Evolutionary conservation across 2,329 filamentous ascomycete species (phyloP).

Genomic region (Onygenales sp.): DNA sequence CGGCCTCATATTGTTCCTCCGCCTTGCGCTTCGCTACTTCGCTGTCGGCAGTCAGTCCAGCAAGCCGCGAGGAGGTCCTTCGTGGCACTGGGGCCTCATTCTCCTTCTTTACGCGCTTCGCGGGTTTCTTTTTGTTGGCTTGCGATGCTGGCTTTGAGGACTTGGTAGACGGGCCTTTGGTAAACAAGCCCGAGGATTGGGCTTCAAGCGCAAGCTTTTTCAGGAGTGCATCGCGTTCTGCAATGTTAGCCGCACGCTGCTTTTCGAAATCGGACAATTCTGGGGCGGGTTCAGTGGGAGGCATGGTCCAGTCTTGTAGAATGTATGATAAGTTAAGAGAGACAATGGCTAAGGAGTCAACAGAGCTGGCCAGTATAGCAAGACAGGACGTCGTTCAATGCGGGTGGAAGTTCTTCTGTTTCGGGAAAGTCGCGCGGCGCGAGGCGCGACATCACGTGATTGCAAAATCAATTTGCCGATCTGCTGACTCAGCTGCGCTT

Average conservation of each 20-base stretch:
- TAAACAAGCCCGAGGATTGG: slow-evolving; percentile 59
- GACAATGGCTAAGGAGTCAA: background rate
- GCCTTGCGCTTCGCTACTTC: slow-evolving; percentile 61
- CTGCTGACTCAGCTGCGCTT: background rate
- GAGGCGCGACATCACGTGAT: slow-evolving; percentile 10
- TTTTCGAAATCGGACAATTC: slow-evolving; percentile 79
- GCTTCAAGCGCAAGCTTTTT: slow-evolving; percentile 63
- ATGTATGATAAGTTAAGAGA: background rate
- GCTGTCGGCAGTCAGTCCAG: slow-evolving; percentile 55
- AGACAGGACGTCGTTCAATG: background rate
- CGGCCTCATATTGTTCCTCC: slow-evolving; percentile 52
- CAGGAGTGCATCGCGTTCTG: slow-evolving; percentile 71
- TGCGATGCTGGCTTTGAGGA: slow-evolving; percentile 40
- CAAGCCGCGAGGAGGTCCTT: slow-evolving; percentile 52
- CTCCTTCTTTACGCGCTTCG: slow-evolving; percentile 54
- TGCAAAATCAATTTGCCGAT: background rate
- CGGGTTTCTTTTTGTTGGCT: slow-evolving; percentile 38
- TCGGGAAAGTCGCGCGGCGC: background rate
- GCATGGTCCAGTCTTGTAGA: background rate
- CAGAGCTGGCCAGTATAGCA: background rate
- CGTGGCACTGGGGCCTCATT: slow-evolving; percentile 47
- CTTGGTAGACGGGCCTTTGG: slow-evolving; percentile 34
- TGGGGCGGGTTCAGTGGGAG: background rate
- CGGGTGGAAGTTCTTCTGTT: background rate
- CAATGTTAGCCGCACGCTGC: slow-evolving; percentile 76